Conservation (phyloP, 73 alveolate genomes). For the Loxodes magnus region DNA sequence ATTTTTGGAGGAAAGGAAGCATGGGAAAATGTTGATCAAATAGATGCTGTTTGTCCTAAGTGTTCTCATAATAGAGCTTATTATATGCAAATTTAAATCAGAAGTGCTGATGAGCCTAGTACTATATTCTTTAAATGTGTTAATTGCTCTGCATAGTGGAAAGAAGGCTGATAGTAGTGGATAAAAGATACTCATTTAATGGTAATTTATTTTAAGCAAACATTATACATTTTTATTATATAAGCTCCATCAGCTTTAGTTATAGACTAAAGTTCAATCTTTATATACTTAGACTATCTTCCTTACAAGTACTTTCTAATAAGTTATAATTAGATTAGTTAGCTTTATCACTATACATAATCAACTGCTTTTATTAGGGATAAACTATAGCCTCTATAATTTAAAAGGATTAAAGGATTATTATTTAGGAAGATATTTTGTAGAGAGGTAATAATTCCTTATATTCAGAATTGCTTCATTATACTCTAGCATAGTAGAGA, state of each 20-base stretch:
- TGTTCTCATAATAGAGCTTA: conserved; percentile 43
- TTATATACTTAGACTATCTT: neutral
- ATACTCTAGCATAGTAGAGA: too few species aligned
- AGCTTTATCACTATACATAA: neutral
- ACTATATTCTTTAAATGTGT: conserved; percentile 56
- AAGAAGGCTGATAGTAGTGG: too few species aligned
- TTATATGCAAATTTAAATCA: conserved; percentile 50
- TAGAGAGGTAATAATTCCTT: too few species aligned
- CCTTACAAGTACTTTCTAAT: neutral
- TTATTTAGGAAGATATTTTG: too few species aligned
- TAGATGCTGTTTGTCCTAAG: conserved; percentile 41
- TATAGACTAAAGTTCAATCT: neutral
- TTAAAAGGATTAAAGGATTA: neutral
- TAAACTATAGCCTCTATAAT: neutral
- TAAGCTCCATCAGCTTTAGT: neutral
- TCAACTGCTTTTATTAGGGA: neutral
- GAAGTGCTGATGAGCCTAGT: conserved; percentile 81
- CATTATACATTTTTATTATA: neutral
- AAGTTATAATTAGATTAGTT: neutral
- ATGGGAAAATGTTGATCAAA: conserved; percentile 59
- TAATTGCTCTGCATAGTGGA: conserved; percentile 53
- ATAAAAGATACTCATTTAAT: neutral
- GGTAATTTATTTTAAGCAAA: neutral
- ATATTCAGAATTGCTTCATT: too few species aligned
- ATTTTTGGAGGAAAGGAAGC: conserved; percentile 68